Conservation (phyloP, 2,329 filamentous ascomycete genomes). For the Neophaeococcomyces aloes region DNA sequence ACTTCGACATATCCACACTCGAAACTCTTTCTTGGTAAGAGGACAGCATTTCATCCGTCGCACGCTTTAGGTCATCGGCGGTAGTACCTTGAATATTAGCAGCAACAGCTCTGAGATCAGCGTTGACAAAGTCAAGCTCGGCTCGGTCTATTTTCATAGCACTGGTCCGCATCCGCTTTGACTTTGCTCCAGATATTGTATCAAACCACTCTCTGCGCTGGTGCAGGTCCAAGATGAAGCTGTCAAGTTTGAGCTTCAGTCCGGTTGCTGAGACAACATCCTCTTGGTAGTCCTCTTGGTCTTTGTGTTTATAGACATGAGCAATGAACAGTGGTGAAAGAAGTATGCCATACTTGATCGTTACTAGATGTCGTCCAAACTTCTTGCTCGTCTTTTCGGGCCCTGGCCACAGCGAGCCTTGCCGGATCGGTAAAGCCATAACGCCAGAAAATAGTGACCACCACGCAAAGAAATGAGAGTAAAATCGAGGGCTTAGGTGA, state of each 20-base stretch:
- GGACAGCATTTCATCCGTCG: slow-evolving; percentile 52
- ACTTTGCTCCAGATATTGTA: slow-evolving; percentile 64
- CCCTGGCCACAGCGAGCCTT: slow-evolving; percentile 82
- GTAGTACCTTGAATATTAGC: slow-evolving; percentile 77
- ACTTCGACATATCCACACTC: slow-evolving; percentile 62
- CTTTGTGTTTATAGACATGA: slow-evolving; percentile 98
- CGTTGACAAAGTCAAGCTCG: slow-evolving; percentile 81
- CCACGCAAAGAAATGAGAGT: slow-evolving; percentile 97
- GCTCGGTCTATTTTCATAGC: slow-evolving; percentile 94
- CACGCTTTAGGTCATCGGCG: slow-evolving; percentile 59
- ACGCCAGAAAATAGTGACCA: slow-evolving; percentile 93
- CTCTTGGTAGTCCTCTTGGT: slow-evolving; percentile 73
- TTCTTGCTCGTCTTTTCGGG: slow-evolving; percentile 97
- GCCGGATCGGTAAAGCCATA: slow-evolving; percentile 87
- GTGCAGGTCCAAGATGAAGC: slow-evolving; percentile 93
- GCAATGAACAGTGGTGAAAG: slow-evolving; percentile 88
- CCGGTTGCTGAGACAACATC: slow-evolving; percentile 80
- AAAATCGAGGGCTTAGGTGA: slow-evolving; percentile 88
- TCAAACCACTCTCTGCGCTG: slow-evolving; percentile 87
- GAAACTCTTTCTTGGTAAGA: slow-evolving; percentile 44
- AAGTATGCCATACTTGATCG: slow-evolving; percentile 92
- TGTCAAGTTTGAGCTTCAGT: slow-evolving; percentile 91
- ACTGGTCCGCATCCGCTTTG: slow-evolving; percentile 69
- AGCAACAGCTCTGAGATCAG: slow-evolving; percentile 86
- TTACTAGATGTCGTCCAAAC: slow-evolving; percentile 92